Base-by-base conservation (phyloP, 768 basidiomycete genomes). In the Gymnopilus junonius region DNA sequence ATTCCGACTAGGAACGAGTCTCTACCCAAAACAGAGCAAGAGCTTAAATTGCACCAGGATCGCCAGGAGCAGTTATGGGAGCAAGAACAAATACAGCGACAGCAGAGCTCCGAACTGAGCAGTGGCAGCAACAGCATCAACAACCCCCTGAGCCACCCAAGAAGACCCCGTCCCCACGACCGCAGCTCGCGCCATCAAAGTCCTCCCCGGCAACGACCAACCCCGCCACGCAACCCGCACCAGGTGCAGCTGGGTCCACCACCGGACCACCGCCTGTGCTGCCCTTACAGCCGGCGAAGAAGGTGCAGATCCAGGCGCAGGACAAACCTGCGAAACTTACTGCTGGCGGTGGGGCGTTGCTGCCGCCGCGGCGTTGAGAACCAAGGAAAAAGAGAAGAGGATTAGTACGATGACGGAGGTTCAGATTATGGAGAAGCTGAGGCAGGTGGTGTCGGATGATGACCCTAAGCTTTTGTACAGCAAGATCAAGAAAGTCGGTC, bases 401-500 rank as follows among this genome's bases (percentile, higher is more conserved):
- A 97, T 98, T 69, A 95, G 93, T 66, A 93, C 95, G 39, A 94
- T 99, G 93, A 92, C 91, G 54, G 97, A 99, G 77, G 91, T 90
- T 53, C 97, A 99, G 80, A 96, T 99, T 69, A 97, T 98, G 96
- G 94, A 96, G 74, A 97, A 97, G 79, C 80, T 99, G 67, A 83
- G 94, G 66, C 87, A 88, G 66, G 95, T 99, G 0, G 96, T 98
- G 50, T 88, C 84, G 43, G 80, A 85, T 43, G 90, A 94, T 21
- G 97, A 99, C 74, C 97, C 97, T 23, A 95, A 93, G 77, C 70
- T 83, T 67, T 73, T 97, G 20, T 99, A 98, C 76, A 92, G 91
- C 70, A 98, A 97, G 83, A 97, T 98, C 76, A 95, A 94, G 82
- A 99, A 99, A 80, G 94, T 99, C 64, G 97, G 97, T 34, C 97